Evolutionary conservation across 208 protist species (phyloP).

Genomic region (Leishmania major): DNA sequence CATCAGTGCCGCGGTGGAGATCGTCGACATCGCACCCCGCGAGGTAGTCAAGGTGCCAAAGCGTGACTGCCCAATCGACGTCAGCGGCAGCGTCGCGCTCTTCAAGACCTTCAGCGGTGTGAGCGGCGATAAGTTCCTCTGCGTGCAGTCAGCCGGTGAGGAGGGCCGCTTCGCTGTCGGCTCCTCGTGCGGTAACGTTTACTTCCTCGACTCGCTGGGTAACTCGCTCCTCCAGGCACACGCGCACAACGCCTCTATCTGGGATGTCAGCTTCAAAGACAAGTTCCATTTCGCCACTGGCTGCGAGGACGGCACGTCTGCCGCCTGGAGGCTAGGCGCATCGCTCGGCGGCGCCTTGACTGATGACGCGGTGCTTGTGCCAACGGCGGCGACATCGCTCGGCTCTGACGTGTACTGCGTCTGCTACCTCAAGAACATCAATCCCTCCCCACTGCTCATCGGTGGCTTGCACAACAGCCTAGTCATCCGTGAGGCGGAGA

Average conservation of each 20-base stretch:
- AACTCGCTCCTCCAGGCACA: constrained; percentile 85
- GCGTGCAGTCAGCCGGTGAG: constrained; percentile 61
- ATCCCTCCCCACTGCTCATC: constrained; percentile 58
- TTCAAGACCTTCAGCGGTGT: constrained; percentile 67
- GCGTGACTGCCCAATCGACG: constrained; percentile 46
- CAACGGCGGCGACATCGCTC: constrained; percentile 52
- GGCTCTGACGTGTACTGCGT: constrained; percentile 82
- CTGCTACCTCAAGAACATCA: constrained; percentile 54
- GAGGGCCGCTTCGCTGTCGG: constrained; percentile 75
- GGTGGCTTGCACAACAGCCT: constrained; percentile 75
- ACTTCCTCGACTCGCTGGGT: constrained; percentile 79
- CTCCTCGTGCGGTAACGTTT: constrained; percentile 80
- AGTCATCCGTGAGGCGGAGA: constrained; percentile 51
- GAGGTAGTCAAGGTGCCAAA: constrained; percentile 50
- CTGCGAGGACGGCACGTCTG: constrained; percentile 73
- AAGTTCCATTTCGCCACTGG: constrained; percentile 77
- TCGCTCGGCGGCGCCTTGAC: constrained; percentile 7
- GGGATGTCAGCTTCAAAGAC: constrained; percentile 76
- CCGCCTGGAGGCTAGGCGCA: constrained; percentile 57
- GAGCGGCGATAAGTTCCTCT: constrained; percentile 78
- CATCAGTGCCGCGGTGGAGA: constrained; percentile 79
- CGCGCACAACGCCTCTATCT: constrained; percentile 77
- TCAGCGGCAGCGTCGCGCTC: constrained; percentile 69
- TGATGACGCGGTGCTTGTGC: constrained; percentile 45
- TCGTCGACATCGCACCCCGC: constrained; percentile 79